A percentile compares a stretch with the other conserved stretches of the same genome.
phyloP scores from a whole-genome alignment of 2,329 filamentous ascomycete species.

The Magnaporthiopsis incrustans region DNA sequence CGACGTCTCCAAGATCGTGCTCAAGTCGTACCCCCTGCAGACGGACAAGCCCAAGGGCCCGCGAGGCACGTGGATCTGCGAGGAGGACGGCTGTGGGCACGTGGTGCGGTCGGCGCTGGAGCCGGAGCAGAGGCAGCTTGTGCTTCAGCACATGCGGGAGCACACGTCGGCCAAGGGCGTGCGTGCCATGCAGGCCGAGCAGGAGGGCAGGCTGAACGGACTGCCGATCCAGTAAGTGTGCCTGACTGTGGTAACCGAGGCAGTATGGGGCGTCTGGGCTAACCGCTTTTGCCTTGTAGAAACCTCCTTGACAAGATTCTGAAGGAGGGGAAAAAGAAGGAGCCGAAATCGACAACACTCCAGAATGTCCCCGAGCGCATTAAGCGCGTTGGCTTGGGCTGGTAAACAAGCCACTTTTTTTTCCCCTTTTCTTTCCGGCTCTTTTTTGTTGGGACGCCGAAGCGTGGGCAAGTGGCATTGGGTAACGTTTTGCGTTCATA shows the following conservation, averaged over 20 bases:
- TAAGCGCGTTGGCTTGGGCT: constrained; percentile 2
- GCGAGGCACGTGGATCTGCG: constrained; percentile 59
- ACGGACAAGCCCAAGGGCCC: constrained; percentile 43
- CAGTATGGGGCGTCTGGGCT: too few species aligned
- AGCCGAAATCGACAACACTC: not conserved
- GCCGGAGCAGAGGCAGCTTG: not conserved
- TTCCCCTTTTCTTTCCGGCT: too few species aligned
- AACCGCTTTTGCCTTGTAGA: not conserved
- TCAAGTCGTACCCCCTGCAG: constrained; percentile 42
- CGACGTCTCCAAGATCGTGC: constrained; percentile 27
- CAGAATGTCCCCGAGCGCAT: not conserved
- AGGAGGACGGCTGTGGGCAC: constrained; percentile 54
- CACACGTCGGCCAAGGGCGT: not conserved
- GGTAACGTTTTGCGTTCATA: not conserved
- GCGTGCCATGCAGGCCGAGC: constrained; percentile 2
- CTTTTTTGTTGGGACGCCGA: too few species aligned
- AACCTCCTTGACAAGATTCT: constrained; percentile 7
- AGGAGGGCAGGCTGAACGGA: constrained; percentile 2
- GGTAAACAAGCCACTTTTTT: not conserved
- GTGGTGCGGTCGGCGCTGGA: constrained; percentile 48
- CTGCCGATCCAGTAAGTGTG: constrained; percentile 5
- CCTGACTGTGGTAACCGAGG: not conserved
- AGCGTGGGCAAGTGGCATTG: not conserved
- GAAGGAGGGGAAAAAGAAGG: constrained; percentile 5
- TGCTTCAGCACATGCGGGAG: constrained; percentile 1